A percentile compares a stretch with the other conserved stretches of the same genome.
Conservation (phyloP, 257 asterid species). For the Forsythia suspensa region DNA sequence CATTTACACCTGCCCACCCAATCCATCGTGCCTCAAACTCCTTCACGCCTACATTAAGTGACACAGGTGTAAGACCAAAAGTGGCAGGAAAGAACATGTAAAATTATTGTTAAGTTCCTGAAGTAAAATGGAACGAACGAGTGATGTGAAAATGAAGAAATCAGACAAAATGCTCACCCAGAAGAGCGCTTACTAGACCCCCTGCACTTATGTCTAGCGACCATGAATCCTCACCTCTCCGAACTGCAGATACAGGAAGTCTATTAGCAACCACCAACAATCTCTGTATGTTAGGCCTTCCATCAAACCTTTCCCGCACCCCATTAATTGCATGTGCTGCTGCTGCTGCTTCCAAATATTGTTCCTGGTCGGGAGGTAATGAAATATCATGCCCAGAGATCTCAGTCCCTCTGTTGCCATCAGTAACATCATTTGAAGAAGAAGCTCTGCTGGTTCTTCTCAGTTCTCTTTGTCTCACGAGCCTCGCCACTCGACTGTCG, state of each 20-base stretch:
- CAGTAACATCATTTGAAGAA: conserved; percentile 43
- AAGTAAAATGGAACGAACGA: conserved; percentile 4
- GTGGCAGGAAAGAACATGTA: conserved; percentile 1
- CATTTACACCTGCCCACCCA: conserved; percentile 98
- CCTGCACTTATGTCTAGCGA: conserved; percentile 95
- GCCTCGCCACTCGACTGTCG: conserved; percentile 59
- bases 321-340: conserved; percentile 53
- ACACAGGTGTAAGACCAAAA: conserved; percentile 26
- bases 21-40: conserved; percentile 95
- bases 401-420: conserved; percentile 43
- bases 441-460: conserved; percentile 50
- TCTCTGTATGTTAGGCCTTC: conserved; percentile 63
- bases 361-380: conserved; percentile 49
- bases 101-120: neutral
- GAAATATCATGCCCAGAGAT: conserved; percentile 39
- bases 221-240: conserved; percentile 94
- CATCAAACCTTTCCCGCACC: conserved; percentile 65
- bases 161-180: conserved; percentile 56
- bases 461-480: conserved; percentile 67
- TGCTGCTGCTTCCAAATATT: conserved; percentile 64
- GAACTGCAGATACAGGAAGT: conserved; percentile 92
- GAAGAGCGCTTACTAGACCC: conserved; percentile 96
- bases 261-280: conserved; percentile 95
- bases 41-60: conserved; percentile 60
- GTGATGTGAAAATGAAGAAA: conserved; percentile 8